Conservation (phyloP, 1,284 basidiomycete species). For the Amylostereum areolatum region DNA sequence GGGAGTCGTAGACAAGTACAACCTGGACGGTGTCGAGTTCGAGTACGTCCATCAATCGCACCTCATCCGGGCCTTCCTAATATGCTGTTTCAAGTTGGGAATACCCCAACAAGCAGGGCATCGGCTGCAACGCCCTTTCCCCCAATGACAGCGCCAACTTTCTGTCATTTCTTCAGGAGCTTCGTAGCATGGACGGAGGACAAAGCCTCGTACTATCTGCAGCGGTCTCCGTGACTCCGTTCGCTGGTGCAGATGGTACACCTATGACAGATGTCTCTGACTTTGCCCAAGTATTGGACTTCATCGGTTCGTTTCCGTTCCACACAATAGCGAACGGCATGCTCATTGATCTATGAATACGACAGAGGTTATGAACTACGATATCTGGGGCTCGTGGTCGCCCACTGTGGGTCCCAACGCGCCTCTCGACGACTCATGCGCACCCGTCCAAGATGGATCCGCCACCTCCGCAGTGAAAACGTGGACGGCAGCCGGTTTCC, state of each 20-base stretch:
- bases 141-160: conserved; percentile 56
- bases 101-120: conserved; percentile 64
- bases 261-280: conserved; percentile 51
- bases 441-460: conserved; percentile 51
- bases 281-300: conserved; percentile 58
- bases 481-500: conserved; percentile 63
- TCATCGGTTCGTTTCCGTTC: conserved; percentile 33
- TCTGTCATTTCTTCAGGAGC: conserved; percentile 47
- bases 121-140: conserved; percentile 62
- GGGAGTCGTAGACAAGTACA: conserved; percentile 54
- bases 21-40: conserved; percentile 81
- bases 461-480: conserved; percentile 53
- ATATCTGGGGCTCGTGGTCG: conserved; percentile 57
- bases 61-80: no score
- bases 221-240: conserved; percentile 52
- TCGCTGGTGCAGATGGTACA: conserved; percentile 41
- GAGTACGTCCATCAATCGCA: conserved; percentile 46
- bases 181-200: conserved; percentile 29
- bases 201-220: conserved; percentile 46
- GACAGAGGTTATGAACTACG: conserved; percentile 63
- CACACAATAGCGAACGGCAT: background rate
- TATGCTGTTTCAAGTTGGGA: conserved; percentile 59
- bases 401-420: conserved; percentile 57
- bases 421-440: conserved; percentile 58
- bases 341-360: background rate